These are phyloP conservation scores for Ogataea polymorpha DNA, from an alignment of 805 yeast species.

Conservation along the genomic window DNA sequence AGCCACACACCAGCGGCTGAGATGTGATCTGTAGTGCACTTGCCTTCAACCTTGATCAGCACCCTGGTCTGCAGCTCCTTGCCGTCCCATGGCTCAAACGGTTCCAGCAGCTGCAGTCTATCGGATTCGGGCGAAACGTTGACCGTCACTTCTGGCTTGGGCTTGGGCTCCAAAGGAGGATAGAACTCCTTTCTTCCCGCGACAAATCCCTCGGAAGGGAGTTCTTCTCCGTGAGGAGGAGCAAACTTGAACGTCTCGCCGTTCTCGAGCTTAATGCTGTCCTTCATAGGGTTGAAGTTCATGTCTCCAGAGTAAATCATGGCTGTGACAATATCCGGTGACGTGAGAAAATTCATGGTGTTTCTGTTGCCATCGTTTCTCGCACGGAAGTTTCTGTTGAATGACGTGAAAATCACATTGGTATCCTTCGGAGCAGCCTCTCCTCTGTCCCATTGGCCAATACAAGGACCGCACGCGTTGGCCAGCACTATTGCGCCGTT, in stretches of 20 bases:
- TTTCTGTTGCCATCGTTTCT: constrained; percentile 98
- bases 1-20: constrained; percentile 99
- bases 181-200: constrained; percentile 66
- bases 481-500: constrained; percentile 94
- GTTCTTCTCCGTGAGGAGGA: constrained; percentile 87
- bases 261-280: constrained; percentile 78
- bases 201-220: constrained; percentile 88
- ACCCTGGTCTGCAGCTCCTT: constrained; percentile 75
- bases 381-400: constrained; percentile 97
- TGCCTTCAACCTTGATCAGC: constrained; percentile 89
- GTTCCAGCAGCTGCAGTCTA: constrained; percentile 86
- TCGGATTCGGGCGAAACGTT: constrained; percentile 79
- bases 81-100: constrained; percentile 84
- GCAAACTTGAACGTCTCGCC: constrained; percentile 88
- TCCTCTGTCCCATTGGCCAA: constrained; percentile 97
- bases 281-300: constrained; percentile 94
- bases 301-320: constrained; percentile 95
- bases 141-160: constrained; percentile 48
- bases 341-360: constrained; percentile 94
- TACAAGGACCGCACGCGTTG: constrained; percentile 99
- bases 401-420: constrained; percentile 95
- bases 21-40: constrained; percentile 97
- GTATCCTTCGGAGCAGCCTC: constrained; percentile 87
- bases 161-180: constrained; percentile 54
- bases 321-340: constrained; percentile 95